Conservation (phyloP, 345 rosid species). For the Eucalyptus albens region DNA sequence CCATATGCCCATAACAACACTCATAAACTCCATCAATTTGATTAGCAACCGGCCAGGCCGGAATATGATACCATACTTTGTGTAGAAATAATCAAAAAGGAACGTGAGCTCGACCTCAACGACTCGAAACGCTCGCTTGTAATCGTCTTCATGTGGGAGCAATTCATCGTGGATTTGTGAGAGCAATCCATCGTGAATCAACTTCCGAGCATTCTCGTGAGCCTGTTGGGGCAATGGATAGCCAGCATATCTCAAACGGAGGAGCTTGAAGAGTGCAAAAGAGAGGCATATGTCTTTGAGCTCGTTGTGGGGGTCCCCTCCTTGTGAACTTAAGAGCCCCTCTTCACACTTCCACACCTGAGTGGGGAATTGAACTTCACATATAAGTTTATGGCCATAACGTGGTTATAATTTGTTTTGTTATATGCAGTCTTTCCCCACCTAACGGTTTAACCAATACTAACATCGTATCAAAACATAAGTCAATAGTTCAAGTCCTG, state of each 20-base stretch:
- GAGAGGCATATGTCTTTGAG: not conserved
- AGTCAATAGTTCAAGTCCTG: not conserved
- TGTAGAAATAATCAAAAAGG: not conserved
- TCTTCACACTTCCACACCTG: not conserved
- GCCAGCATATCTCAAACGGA: not conserved
- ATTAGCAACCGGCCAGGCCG: not conserved
- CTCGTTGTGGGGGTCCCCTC: not conserved
- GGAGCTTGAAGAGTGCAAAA: not conserved
- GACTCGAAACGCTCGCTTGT: not conserved
- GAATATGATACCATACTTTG: not conserved
- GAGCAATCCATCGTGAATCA: not conserved
- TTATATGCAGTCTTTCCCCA: too few relatives aligned
- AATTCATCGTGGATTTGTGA: not conserved
- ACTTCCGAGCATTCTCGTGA: not conserved
- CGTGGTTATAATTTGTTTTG: too few relatives aligned
- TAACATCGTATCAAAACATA: too few relatives aligned
- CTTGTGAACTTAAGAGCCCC: not conserved
- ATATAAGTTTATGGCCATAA: too few relatives aligned
- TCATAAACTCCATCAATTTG: not conserved
- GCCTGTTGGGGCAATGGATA: too few relatives aligned
- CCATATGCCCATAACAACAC: not conserved
- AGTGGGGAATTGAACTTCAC: not conserved
- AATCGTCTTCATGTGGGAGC: not conserved
- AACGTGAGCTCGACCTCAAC: not conserved
- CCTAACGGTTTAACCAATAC: too few relatives aligned